Conservation (phyloP, 1,139 yeast species). For the Taphrina populina region DNA sequence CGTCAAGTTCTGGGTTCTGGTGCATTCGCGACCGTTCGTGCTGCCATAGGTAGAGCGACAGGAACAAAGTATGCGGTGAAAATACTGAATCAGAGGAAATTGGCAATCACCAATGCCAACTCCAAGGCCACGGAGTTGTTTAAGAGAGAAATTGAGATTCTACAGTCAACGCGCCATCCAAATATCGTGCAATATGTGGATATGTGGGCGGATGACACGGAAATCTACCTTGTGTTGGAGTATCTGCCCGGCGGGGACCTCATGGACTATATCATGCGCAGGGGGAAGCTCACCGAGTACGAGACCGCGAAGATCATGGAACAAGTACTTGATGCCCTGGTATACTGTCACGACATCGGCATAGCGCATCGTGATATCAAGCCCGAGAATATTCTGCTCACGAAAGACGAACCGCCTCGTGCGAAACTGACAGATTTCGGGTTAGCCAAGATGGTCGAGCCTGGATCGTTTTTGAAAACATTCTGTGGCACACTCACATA, state of each 20-base stretch:
- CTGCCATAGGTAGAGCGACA: slow-evolving; percentile 78
- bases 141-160: slow-evolving; percentile 76
- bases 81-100: slow-evolving; percentile 74
- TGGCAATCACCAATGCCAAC: slow-evolving; percentile 73
- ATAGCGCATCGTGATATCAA: slow-evolving; percentile 92
- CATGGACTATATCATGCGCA: slow-evolving; percentile 67
- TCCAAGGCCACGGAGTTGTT: slow-evolving; percentile 42
- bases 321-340: slow-evolving; percentile 79
- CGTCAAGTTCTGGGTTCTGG: slow-evolving; percentile 91
- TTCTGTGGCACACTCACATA: slow-evolving; percentile 84
- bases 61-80: slow-evolving; percentile 89
- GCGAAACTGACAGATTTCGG: slow-evolving; percentile 95
- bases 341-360: slow-evolving; percentile 82
- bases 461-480: slow-evolving; percentile 69
- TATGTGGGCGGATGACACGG: slow-evolving; percentile 90
- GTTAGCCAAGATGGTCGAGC: slow-evolving; percentile 73
- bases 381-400: slow-evolving; percentile 81
- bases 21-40: slow-evolving; percentile 92
- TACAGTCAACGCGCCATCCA: slow-evolving; percentile 56
- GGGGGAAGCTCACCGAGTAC: slow-evolving; percentile 54
- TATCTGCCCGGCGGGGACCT: slow-evolving; percentile 79
- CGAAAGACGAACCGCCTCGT: slow-evolving; percentile 67
- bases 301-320: slow-evolving; percentile 63
- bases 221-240: slow-evolving; percentile 73
- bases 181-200: slow-evolving; percentile 81